A percentile compares a stretch with the other conserved stretches of the same genome.
phyloP scores from a whole-genome alignment of 2,329 filamentous ascomycete genomes.

The Colletotrichum shisoi region DNA sequence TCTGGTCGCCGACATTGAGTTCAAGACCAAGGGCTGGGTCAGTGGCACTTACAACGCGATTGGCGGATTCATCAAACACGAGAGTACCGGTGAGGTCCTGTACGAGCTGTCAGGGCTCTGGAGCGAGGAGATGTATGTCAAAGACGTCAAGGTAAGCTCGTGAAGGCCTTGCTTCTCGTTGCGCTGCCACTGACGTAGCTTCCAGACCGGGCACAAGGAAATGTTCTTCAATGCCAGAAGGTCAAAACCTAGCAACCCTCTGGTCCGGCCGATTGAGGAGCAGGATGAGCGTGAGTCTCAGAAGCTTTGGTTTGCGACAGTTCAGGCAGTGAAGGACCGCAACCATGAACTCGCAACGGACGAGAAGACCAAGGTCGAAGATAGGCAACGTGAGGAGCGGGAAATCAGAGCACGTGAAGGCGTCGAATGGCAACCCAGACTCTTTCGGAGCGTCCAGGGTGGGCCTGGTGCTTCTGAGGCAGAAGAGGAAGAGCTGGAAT shows the following conservation, averaged over 20 bases:
- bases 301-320: conserved; percentile 82
- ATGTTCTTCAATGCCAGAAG: conserved; percentile 86
- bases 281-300: conserved; percentile 92
- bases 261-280: conserved; percentile 79
- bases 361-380: conserved; percentile 96
- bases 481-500: conserved; percentile 89
- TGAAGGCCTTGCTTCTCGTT: not conserved
- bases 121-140: conserved; percentile 95
- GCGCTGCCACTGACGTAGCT: not conserved
- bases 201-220: conserved; percentile 84
- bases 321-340: conserved; percentile 79
- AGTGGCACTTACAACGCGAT: conserved; percentile 96
- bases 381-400: conserved; percentile 88
- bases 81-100: conserved; percentile 83
- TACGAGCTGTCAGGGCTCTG: conserved; percentile 92
- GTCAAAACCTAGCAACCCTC: conserved; percentile 77
- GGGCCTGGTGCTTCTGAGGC: conserved; percentile 76
- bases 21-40: conserved; percentile 98
- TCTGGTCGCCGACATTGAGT: conserved; percentile 89
- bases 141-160: conserved; percentile 73
- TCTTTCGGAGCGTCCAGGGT: conserved; percentile 80
- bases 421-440: conserved; percentile 84
- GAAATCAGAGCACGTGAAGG: conserved; percentile 79
- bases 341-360: conserved; percentile 91
- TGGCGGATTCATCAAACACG: conserved; percentile 87